Evolutionary conservation across 768 basidiomycete genomes (phyloP).

Genomic region (Termitomyces sp.): DNA sequence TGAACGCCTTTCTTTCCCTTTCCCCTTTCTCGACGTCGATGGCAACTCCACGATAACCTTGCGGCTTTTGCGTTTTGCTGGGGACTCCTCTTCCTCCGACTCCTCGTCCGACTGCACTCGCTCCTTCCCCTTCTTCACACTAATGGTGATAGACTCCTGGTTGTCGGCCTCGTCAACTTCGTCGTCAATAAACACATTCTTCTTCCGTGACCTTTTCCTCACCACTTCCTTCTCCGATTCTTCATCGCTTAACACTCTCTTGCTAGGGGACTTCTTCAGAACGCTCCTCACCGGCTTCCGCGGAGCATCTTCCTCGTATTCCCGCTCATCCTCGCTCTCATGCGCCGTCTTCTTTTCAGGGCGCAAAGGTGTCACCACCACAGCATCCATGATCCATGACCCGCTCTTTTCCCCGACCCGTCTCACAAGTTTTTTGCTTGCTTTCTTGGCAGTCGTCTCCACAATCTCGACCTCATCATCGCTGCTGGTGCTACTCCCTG

Average conservation of each 20-base stretch:
- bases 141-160: slow-evolving; percentile 10
- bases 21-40: slow-evolving; percentile 13
- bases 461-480: slow-evolving; percentile 19
- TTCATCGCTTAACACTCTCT: slow-evolving; percentile 13
- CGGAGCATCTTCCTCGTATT: slow-evolving; percentile 8
- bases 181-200: slow-evolving; percentile 4
- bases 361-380: slow-evolving; percentile 12
- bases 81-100: slow-evolving; percentile 13
- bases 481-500: slow-evolving; percentile 9
- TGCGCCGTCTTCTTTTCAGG: background rate
- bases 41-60: background rate
- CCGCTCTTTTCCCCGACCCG: slow-evolving; percentile 13
- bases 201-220: slow-evolving; percentile 5
- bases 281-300: slow-evolving; percentile 7
- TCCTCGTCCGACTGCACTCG: slow-evolving; percentile 3
- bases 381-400: slow-evolving; percentile 18
- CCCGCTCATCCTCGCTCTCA: background rate
- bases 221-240: slow-evolving; percentile 5
- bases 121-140: slow-evolving; percentile 5
- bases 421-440: slow-evolving; percentile 18
- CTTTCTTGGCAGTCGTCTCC: slow-evolving; percentile 5
- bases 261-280: slow-evolving; percentile 16
- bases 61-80: slow-evolving; percentile 2
- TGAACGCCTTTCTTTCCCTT: slow-evolving; percentile 14
- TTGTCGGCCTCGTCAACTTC: slow-evolving; percentile 14